Evolutionary conservation across 441 rosid genomes (phyloP).

Genomic region (Adansonia madagascariensis): DNA sequence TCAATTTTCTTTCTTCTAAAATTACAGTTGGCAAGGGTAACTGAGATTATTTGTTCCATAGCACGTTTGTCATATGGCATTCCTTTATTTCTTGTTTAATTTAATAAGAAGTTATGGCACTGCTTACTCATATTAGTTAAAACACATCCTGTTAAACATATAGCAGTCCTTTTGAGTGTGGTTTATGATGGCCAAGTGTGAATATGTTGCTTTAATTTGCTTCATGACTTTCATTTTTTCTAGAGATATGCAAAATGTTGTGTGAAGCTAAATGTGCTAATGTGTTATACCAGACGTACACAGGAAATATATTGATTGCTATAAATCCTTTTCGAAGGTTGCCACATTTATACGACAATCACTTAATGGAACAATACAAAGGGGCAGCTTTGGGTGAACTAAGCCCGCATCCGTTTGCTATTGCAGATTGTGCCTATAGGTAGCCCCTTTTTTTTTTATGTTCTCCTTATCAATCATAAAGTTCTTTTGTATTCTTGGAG

Average conservation of each 20-base stretch:
- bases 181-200: slow-evolving; percentile 1
- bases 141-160: neutral
- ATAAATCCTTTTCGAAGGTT: slow-evolving; percentile 72
- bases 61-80: neutral
- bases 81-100: slow-evolving; percentile 8
- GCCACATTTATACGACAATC: slow-evolving; percentile 64
- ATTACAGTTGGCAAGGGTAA: neutral
- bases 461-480: slow-evolving; percentile 12
- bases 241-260: neutral
- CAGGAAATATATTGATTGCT: slow-evolving; percentile 77
- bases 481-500: slow-evolving; percentile 19
- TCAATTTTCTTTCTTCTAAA: too few species aligned
- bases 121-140: neutral
- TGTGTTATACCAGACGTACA: slow-evolving; percentile 63
- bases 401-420: slow-evolving; percentile 78
- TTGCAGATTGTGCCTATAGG: slow-evolving; percentile 83
- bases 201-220: slow-evolving; percentile 16
- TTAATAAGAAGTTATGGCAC: neutral
- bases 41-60: slow-evolving; percentile 7
- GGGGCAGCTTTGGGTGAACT: slow-evolving; percentile 67
- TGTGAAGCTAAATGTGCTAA: slow-evolving; percentile 34
- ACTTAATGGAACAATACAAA: slow-evolving; percentile 64
- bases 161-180: slow-evolving; percentile 18
- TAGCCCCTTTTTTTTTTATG: slow-evolving; percentile 29
- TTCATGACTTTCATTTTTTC: neutral